Base-by-base conservation (phyloP, 768 basidiomycete species). In the Mycena galopus region DNA sequence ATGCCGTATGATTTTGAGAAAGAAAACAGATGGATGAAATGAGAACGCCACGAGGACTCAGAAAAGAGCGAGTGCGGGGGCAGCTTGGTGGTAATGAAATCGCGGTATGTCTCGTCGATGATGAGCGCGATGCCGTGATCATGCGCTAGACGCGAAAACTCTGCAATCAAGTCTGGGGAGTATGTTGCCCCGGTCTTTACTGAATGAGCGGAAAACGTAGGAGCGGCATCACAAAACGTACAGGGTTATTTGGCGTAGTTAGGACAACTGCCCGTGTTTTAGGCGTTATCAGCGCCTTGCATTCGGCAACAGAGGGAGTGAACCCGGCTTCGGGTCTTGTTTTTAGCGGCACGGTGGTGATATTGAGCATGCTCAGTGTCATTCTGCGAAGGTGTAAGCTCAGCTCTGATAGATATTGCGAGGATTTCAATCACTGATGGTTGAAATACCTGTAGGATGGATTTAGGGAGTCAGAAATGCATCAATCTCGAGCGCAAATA, bases 101-200 rank as follows among this genome's bases (percentile, higher is more conserved):
- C 94, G 16, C 94, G 88, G 80, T 97, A 97, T 1, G 95, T 96
- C 81, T 96, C 94, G 80, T 97, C 95, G n/a, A 97, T 59, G 42
- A 96, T 86, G 27, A 96, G 86, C 0, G 94, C 91, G 21, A 95
- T 76, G 1, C 85, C 83, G 30, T 85, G 79, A 61, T 86, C 82
- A 25, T 77, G 81, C 0, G 94, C 93, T 3, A 96, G 87, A 0
- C 82, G 74, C 2, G 88, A 87, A 74, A 95, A 96, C 6, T 87
- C 81, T 0, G 83, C 79, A 29, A 96, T 80, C 7, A 94, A 84
- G 0, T 80, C 76, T 0, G 89, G 86, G 0, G 92, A 80, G 75
- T 95, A 95, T 1, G 88, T 87, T 0, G 91, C 89, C 7, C 95
- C 95, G 0, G 94, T 95, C 86, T 30, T 39, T 16, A 14, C 4